Evolutionary conservation across 805 yeast species (phyloP), one percentile per base, ranked within the genome.

Genomic region (Candida tallmaniae): DNA sequence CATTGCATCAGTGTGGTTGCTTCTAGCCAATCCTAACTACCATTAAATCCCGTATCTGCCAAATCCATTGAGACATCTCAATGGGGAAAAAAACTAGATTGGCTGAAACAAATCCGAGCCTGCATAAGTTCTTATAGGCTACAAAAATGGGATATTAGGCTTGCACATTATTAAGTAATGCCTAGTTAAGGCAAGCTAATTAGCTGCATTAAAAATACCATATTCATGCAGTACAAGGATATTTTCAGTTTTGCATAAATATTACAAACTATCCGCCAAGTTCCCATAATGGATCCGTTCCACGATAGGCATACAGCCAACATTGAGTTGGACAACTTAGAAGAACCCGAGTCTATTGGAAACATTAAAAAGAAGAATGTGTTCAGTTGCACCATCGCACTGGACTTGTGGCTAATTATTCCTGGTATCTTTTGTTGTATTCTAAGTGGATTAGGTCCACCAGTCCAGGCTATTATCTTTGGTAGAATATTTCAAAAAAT

Each of bases 401-500:
- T 35, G 6, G 60, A 54, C 38, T 24, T 41, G 11, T 29, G 37
- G 2, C 25, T 44, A 10, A 33, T 47, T 3, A 31, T 44, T 13
- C 28, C 58, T 6, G 70, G 67, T 2, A 14, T 50, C 0, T 2
- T 64, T 0, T 44, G 70, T n/a, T 71, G 83, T 12, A 42, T 65
- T 7, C 43, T 70, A 1, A 64, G 78, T n/a, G 76, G 88, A 0
- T 50, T 74, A 2, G 73, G 74, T 0, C 75, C 85, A 0, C 79
- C 86, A 0, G 65, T 73, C 2, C 70, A 76, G 13, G 73, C 94
- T 0, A 65, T 84, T 3, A 47, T 88, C 10, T 73, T 81, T 40
- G 93, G 95, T 3, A 58, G 71, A 35, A 67, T 83, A 0, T 84
- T 89, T 15, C 48, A 52, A 3, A 58, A 47, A 19, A 47, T 66